Conservation (phyloP, 768 basidiomycete genomes). For the Russula abietina region DNA sequence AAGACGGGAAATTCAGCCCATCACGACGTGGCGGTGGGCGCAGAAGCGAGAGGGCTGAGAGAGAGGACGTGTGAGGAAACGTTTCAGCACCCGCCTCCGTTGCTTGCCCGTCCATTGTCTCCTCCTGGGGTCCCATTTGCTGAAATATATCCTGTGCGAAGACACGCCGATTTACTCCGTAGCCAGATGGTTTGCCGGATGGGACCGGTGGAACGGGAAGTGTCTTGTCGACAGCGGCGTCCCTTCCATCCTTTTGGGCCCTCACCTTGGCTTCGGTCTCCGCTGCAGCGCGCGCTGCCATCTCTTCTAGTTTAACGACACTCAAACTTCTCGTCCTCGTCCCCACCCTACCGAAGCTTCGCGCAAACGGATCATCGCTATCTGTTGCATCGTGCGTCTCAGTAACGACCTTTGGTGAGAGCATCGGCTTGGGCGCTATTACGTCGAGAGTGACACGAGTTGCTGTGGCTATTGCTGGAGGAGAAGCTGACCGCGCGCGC, state of each 20-base stretch:
- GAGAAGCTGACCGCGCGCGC: constrained; percentile 58
- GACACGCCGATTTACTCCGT: constrained; percentile 22
- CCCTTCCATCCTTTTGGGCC: constrained; percentile 24
- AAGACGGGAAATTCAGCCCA: background rate
- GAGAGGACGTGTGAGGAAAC: constrained; percentile 27
- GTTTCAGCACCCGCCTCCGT: background rate
- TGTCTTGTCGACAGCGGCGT: constrained; percentile 44
- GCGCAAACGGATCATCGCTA: background rate
- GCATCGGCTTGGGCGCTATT: constrained; percentile 60
- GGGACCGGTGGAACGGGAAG: constrained; percentile 55
- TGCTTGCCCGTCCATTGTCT: constrained; percentile 22
- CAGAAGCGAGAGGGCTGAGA: constrained; percentile 31
- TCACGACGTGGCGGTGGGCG: constrained; percentile 24
- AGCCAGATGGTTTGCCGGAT: constrained; percentile 34
- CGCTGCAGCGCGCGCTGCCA: constrained; percentile 48
- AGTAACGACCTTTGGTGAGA: constrained; percentile 52
- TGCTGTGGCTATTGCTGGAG: constrained; percentile 38
- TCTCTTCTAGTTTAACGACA: constrained; percentile 66
- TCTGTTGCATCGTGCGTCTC: background rate
- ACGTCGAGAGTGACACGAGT: constrained; percentile 28
- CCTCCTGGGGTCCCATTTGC: background rate
- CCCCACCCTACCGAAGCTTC: background rate
- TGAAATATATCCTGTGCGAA: constrained; percentile 34
- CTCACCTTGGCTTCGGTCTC: constrained; percentile 25
- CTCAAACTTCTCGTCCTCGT: constrained; percentile 45